Percentiles rank a stretch among this genome's conserved stretches.
These are phyloP conservation scores for Pleurozium schreberi DNA, from an alignment of 225 moss, liverwort and hornwort genomes.

Conservation along the genomic window DNA sequence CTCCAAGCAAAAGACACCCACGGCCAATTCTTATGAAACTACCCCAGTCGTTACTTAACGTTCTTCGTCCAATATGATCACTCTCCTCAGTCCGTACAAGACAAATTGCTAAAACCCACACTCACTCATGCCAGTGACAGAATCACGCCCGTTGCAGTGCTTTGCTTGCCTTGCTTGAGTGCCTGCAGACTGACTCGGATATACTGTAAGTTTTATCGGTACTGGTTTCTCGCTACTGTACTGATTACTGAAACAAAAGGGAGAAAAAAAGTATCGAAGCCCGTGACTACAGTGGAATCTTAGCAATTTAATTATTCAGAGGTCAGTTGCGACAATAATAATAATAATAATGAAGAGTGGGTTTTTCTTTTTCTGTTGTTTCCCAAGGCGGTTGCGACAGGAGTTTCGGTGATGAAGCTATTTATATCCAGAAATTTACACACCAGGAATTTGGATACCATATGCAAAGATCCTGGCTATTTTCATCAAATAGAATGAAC, in stretches of 20 bases:
- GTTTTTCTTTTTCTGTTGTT: too few relatives aligned
- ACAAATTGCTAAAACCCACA: background rate
- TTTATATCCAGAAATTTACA: background rate
- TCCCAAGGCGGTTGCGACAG: background rate
- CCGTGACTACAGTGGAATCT: background rate
- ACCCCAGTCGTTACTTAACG: too few relatives aligned
- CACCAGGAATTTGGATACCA: background rate
- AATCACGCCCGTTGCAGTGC: background rate
- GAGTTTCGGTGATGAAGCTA: background rate
- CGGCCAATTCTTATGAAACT: background rate
- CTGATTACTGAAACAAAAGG: too few relatives aligned
- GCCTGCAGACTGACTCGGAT: background rate
- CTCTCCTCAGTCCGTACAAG: background rate
- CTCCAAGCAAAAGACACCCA: background rate
- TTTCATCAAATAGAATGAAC: background rate
- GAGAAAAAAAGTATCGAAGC: too few relatives aligned
- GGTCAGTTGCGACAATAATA: background rate
- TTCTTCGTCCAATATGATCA: background rate
- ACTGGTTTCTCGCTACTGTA: background rate
- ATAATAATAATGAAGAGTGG: too few relatives aligned
- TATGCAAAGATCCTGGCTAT: background rate
- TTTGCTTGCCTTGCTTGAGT: background rate
- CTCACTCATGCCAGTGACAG: background rate
- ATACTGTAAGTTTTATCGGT: background rate
- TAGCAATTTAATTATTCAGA: background rate